Evolutionary conservation across 306 rosid genomes (phyloP).

Genomic region (Abrus pulchellus): DNA sequence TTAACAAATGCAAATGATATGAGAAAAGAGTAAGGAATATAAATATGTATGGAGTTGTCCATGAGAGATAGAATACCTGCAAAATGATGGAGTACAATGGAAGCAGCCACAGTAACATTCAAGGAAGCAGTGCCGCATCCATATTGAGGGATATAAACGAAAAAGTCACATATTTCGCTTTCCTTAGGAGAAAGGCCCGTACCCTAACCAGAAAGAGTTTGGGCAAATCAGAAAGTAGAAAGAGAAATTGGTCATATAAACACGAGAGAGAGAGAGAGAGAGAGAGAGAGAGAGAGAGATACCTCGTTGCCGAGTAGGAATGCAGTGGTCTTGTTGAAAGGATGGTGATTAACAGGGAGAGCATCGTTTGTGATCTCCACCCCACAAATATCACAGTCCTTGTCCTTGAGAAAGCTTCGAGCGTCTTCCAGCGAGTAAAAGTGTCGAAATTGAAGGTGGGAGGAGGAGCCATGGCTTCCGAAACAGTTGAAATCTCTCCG

Average conservation of each 20-base stretch:
- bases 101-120: slow-evolving; percentile 95
- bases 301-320: slow-evolving; percentile 95
- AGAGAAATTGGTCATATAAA: background rate
- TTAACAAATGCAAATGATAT: no score
- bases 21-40: no score
- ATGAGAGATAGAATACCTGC: slow-evolving; percentile 64
- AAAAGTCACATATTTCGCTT: slow-evolving; percentile 87
- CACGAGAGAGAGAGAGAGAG: background rate
- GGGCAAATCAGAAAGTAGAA: slow-evolving; percentile 4
- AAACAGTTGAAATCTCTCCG: slow-evolving; percentile 91
- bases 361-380: slow-evolving; percentile 90
- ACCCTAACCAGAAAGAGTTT: slow-evolving; percentile 59
- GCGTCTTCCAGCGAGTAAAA: slow-evolving; percentile 87
- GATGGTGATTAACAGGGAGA: slow-evolving; percentile 78
- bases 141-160: slow-evolving; percentile 91
- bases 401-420: slow-evolving; percentile 75
- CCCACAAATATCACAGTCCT: slow-evolving; percentile 87
- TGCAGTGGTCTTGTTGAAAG: slow-evolving; percentile 85
- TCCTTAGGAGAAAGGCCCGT: slow-evolving; percentile 91
- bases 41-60: no score
- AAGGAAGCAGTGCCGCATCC: slow-evolving; percentile 92
- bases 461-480: slow-evolving; percentile 91
- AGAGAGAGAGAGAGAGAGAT: background rate
- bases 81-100: slow-evolving; percentile 92
- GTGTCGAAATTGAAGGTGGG: slow-evolving; percentile 89